phyloP scores from a whole-genome alignment of 2,329 filamentous ascomycete genomes.

The Cladosporium sp. region DNA sequence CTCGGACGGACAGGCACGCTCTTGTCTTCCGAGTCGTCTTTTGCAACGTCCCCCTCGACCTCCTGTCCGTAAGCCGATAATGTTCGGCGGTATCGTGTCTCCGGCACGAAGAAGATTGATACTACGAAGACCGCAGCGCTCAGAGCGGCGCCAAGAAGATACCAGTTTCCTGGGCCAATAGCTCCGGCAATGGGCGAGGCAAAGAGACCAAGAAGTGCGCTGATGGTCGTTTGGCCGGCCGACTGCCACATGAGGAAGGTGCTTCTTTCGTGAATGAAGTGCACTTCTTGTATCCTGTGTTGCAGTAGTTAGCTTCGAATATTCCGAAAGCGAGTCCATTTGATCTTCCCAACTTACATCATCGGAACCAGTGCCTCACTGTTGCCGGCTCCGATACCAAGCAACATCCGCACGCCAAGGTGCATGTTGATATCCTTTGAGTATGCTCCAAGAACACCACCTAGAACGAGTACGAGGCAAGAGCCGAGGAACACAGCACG shows the following conservation, averaged over 20 bases:
- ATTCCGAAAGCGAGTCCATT: no score
- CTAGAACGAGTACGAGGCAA: constrained; percentile 25
- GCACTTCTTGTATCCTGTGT: constrained; percentile 33
- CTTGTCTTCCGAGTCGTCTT: constrained; percentile 13
- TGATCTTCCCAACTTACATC: constrained; percentile 17
- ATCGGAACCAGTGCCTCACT: constrained; percentile 24
- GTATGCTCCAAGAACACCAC: constrained; percentile 24
- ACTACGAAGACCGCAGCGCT: constrained; percentile 32
- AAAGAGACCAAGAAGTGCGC: constrained; percentile 36
- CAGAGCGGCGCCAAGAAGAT: constrained; percentile 37
- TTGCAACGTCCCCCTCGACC: neutral
- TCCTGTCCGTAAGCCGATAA: constrained; percentile 35
- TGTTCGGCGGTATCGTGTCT: constrained; percentile 40
- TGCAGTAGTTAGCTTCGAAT: neutral
- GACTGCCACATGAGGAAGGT: constrained; percentile 40
- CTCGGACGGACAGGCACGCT: constrained; percentile 18
- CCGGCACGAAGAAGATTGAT: constrained; percentile 38
- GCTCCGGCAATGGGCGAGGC: constrained; percentile 40
- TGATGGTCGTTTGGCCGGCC: constrained; percentile 37
- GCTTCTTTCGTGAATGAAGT: constrained; percentile 43
- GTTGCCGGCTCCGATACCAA: constrained; percentile 29
- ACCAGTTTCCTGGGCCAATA: constrained; percentile 42
- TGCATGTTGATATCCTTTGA: constrained; percentile 22
- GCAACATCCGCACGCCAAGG: constrained; percentile 27
- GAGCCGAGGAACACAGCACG: constrained; percentile 30